A percentile compares a stretch with the other conserved stretches of the same genome.
phyloP scores from a whole-genome alignment of 768 basidiomycete genomes.

The Cystofilobasidium ferigula region DNA sequence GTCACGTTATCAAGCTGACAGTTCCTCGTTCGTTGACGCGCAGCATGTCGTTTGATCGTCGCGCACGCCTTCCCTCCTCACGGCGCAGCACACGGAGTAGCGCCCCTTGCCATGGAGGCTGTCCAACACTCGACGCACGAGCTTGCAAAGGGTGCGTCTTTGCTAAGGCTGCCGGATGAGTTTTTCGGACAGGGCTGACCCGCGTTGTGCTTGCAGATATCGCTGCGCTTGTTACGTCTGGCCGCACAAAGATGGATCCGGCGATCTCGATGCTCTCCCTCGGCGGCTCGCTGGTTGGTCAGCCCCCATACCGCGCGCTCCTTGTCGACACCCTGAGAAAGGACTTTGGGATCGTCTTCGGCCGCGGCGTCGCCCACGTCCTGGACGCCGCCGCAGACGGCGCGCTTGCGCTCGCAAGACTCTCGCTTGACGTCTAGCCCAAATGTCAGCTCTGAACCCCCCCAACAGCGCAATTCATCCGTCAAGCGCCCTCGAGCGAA shows the following conservation, averaged over 20 bases:
- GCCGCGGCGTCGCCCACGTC: slow-evolving; percentile 10
- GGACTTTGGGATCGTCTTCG: slow-evolving; percentile 16
- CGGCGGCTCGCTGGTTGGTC: slow-evolving; percentile 19
- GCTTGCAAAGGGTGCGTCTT: slow-evolving; percentile 4
- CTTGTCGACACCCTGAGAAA: background rate
- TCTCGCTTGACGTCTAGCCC: background rate
- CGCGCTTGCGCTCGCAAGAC: background rate
- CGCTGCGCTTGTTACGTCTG: background rate
- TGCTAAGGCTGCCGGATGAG: background rate
- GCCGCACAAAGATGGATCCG: slow-evolving; percentile 12
- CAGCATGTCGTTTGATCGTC: slow-evolving; percentile 19
- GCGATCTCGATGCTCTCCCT: slow-evolving; percentile 10
- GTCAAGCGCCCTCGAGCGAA: no score
- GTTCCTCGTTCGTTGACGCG: background rate
- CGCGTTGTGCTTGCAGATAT: background rate
- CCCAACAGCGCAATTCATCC: no score
- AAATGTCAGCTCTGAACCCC: no score
- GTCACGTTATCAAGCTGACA: no score
- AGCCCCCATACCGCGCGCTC: slow-evolving; percentile 3
- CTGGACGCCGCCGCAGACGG: slow-evolving; percentile 13
- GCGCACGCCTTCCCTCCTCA: slow-evolving; percentile 12
- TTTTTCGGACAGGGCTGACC: background rate
- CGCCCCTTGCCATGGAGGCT: slow-evolving; percentile 7
- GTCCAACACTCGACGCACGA: slow-evolving; percentile 1
- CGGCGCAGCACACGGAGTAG: background rate